Evolutionary conservation across 129 eudicot species (phyloP), one percentile per base, ranked within the genome.

Genomic region (Erigeron canadensis): DNA sequence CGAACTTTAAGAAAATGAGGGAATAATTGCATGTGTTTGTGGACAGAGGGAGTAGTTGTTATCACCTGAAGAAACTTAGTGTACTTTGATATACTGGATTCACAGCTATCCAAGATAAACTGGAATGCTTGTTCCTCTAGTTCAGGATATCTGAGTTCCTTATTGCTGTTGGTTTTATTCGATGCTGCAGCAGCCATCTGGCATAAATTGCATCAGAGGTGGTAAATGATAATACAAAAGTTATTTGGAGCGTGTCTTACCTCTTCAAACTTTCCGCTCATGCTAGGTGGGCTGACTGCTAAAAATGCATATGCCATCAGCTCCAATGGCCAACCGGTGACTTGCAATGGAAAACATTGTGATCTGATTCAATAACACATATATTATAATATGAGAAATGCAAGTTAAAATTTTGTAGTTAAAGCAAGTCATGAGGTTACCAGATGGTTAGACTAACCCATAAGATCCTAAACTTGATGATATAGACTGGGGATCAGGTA

Each of bases 141-240:
- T 79, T 92, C 90, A 64, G 96, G 96, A 72, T 83, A 81, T 72
- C 68, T 83, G 21, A 74, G 70, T 53, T 89, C 88, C 81, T 86
- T 89, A 76, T 82, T 83, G 41, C 77, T 68, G 16, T 60, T 68
- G 6, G 38, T 73, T 75, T 87, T 87, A 70, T 87, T 92, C 53
- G 96, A 92, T 53, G 98, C 96, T 41, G 91, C 89, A 65, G 95
- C 89, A 73, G 96, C 96, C 98, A 92, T 87, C 98, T 92, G 88
- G 19, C 48, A 71, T 43, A 74, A 59, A 46, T 40, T 41, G 59
- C 53, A 54, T 70, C 22, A 65, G 11, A 40, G 9, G 39, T 63
- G 50, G 65, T 45, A 16, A 51, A 75, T 47, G 40, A 42, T 17
- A 6, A 18, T 2, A 37, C 75, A 47, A 39, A 18, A 70, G 46